Conservation (phyloP, 306 rosid genomes). For the Quercus cerris region DNA sequence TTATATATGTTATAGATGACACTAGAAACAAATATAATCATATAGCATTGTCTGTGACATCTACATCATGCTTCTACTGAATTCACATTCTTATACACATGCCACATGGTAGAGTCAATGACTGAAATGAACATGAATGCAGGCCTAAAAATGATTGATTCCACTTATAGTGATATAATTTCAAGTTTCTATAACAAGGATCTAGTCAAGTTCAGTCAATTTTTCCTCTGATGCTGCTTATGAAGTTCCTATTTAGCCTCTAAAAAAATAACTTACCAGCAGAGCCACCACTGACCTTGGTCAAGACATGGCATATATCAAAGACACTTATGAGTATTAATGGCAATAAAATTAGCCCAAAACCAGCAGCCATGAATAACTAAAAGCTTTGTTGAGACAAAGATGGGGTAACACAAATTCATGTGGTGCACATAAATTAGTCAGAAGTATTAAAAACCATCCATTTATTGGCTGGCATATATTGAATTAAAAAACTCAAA, state of each 20-base stretch:
- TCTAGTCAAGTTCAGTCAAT: too few species aligned
- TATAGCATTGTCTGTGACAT: background rate
- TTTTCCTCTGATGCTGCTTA: too few species aligned
- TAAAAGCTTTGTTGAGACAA: background rate
- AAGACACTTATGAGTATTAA: background rate
- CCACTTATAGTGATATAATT: background rate
- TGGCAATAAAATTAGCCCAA: background rate
- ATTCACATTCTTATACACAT: background rate
- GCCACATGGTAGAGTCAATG: background rate
- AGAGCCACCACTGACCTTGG: background rate
- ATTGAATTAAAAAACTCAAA: background rate
- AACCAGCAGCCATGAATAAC: too few species aligned
- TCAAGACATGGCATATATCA: background rate
- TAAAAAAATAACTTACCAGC: too few species aligned
- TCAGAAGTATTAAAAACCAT: background rate
- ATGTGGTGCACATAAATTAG: background rate
- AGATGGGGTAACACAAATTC: background rate
- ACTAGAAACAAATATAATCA: constrained; percentile 6
- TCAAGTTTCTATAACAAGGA: background rate
- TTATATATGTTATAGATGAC: background rate
- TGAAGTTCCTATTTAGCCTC: too few species aligned
- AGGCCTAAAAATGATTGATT: background rate
- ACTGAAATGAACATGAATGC: background rate
- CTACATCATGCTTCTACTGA: background rate
- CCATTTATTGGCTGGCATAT: background rate